Conservation (phyloP, 352 stramenopile species). For the Pythium phragmiticola region DNA sequence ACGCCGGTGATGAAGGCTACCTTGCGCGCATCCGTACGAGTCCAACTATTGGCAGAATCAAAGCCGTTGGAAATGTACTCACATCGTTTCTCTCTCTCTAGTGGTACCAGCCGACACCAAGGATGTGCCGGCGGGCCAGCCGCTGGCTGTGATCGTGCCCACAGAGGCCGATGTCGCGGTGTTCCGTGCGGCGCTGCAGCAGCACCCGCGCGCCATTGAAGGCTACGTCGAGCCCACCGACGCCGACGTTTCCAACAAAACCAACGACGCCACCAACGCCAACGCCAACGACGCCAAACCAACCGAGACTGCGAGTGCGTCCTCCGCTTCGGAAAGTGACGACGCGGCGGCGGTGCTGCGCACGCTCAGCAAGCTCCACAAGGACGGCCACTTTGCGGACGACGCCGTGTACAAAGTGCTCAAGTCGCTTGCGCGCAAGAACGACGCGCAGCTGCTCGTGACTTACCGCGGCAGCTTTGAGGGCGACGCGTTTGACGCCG, state of each 20-base stretch:
- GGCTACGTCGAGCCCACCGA: conserved; percentile 32
- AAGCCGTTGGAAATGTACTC: not conserved
- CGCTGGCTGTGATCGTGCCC: conserved; percentile 75
- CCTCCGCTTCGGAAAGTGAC: not conserved
- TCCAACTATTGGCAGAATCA: not conserved
- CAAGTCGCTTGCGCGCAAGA: conserved; percentile 85
- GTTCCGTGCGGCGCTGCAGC: conserved; percentile 56
- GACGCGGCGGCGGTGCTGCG: conserved; percentile 70
- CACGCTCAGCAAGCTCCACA: conserved; percentile 73
- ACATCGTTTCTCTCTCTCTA: conserved; percentile 22
- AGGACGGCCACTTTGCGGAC: conserved; percentile 69
- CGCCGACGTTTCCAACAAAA: not conserved
- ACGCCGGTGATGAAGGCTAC: conserved; percentile 78
- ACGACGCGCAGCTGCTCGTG: conserved; percentile 70
- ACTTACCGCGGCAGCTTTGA: conserved; percentile 81
- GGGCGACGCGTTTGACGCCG: conserved; percentile 64
- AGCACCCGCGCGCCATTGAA: conserved; percentile 64
- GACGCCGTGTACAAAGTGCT: conserved; percentile 73
- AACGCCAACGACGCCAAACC: not conserved
- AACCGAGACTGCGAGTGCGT: not conserved
- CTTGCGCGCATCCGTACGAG: conserved; percentile 71
- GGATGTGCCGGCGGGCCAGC: conserved; percentile 63
- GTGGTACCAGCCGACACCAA: conserved; percentile 59
- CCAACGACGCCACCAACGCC: not conserved
- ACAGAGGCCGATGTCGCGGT: conserved; percentile 56